phyloP scores from a whole-genome alignment of 176 grass and related monocot genomes.

The Paspalum vaginatum region DNA sequence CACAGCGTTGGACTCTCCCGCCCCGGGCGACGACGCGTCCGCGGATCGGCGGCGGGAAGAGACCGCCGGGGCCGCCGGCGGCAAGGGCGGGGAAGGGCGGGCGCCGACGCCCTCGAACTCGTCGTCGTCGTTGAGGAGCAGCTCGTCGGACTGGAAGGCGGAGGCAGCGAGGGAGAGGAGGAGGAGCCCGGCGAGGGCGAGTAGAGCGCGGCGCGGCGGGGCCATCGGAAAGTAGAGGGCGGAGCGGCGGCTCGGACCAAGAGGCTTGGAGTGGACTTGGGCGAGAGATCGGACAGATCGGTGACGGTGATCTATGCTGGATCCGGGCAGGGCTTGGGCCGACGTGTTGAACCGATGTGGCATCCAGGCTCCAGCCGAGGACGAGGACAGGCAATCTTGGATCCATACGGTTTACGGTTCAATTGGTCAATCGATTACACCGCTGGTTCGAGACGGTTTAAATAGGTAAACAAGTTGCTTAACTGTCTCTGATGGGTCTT shows the following conservation, averaged over 20 bases:
- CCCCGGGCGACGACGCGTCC: conserved; percentile 33
- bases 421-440: too few relatives aligned
- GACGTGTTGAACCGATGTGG: neutral
- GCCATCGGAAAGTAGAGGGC: conserved; percentile 39
- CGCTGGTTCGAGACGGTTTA: too few relatives aligned
- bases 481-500: too few relatives aligned
- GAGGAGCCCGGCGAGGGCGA: conserved; percentile 22
- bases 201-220: conserved; percentile 3
- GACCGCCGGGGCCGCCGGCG: neutral
- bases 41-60: conserved; percentile 52
- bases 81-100: conserved; percentile 26
- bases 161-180: conserved; percentile 20
- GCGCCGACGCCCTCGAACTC: conserved; percentile 75
- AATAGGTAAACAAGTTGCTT: too few relatives aligned
- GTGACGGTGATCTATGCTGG: too few relatives aligned
- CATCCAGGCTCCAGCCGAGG: too few relatives aligned
- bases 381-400: too few relatives aligned
- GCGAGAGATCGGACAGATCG: neutral
- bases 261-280: neutral
- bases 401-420: too few relatives aligned
- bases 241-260: neutral
- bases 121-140: conserved; percentile 74
- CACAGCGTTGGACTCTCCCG: conserved; percentile 65
- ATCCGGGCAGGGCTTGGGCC: neutral
- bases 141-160: conserved; percentile 83